phyloP scores from a whole-genome alignment of 2,329 filamentous ascomycete genomes.

The Orbilia oligospora region DNA sequence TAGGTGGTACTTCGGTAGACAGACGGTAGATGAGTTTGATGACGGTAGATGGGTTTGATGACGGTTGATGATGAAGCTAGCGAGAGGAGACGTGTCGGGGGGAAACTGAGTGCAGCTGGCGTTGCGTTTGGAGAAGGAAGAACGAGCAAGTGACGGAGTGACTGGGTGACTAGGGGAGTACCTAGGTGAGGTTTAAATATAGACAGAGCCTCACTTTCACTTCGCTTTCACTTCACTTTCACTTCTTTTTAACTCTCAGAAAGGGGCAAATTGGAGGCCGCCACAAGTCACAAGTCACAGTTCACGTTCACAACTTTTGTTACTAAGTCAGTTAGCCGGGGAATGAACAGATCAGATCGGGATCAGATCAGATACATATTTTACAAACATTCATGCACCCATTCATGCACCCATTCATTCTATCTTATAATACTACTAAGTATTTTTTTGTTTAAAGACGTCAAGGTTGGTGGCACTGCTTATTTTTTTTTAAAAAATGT shows the following conservation, averaged over 20 bases:
- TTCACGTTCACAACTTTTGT: too few relatives aligned
- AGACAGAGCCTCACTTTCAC: not conserved
- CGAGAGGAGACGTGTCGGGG: not conserved
- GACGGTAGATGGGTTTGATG: not conserved
- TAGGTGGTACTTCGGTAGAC: too few relatives aligned
- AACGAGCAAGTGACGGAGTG: not conserved
- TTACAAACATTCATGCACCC: not conserved
- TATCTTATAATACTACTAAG: too few relatives aligned
- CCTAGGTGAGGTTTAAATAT: conserved; percentile 25
- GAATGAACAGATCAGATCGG: conserved; percentile 5
- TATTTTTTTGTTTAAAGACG: not conserved
- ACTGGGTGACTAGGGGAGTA: not conserved
- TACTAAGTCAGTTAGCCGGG: too few relatives aligned
- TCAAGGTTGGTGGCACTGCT: too few relatives aligned
- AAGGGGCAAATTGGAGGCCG: conserved; percentile 34
- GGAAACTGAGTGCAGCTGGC: too few relatives aligned
- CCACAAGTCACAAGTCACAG: conserved; percentile 4
- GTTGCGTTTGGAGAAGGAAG: too few relatives aligned
- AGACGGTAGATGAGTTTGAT: not conserved
- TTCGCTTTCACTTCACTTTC: too few relatives aligned
- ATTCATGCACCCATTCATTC: not conserved
- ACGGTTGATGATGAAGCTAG: conserved; percentile 9
- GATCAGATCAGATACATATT: not conserved
- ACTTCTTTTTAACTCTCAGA: too few relatives aligned
- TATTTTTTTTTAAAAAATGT: too few relatives aligned